A percentile compares a stretch with the other conserved stretches of the same genome.
phyloP scores from a whole-genome alignment of 2,329 filamentous ascomycete species.

The Ophiocordyceps camponoti-saundersi region DNA sequence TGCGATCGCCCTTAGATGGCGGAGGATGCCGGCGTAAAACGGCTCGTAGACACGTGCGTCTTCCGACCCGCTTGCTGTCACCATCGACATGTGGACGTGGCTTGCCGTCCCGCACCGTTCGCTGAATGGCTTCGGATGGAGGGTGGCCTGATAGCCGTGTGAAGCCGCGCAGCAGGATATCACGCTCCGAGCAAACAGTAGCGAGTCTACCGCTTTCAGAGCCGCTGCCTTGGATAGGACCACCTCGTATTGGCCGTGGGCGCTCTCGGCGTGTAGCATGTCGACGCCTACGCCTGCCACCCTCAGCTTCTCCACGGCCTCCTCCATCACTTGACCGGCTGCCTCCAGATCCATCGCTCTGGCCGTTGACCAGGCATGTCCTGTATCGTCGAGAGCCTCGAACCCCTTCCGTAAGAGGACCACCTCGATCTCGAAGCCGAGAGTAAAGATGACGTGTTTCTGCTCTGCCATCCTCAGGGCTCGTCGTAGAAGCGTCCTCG shows the following conservation, averaged over 20 bases:
- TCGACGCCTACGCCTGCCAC: constrained; percentile 48
- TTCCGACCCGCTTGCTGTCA: constrained; percentile 21
- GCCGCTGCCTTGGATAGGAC: constrained; percentile 47
- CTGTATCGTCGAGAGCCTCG: constrained; percentile 32
- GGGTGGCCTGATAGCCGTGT: constrained; percentile 48
- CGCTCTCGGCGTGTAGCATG: constrained; percentile 59
- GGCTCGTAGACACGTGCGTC: constrained; percentile 51
- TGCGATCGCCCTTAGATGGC: constrained; percentile 46
- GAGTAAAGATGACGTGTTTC: constrained; percentile 38
- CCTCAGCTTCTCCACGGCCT: constrained; percentile 41
- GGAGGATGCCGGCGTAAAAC: constrained; percentile 58
- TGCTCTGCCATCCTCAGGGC: constrained; percentile 32
- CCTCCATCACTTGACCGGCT: constrained; percentile 38
- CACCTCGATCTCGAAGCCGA: constrained; percentile 75
- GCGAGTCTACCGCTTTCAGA: constrained; percentile 50
- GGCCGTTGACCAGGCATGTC: constrained; percentile 52
- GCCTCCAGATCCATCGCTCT: constrained; percentile 39
- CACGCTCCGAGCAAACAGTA: constrained; percentile 55
- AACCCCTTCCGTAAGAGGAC: constrained; percentile 41
- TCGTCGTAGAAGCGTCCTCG: constrained; percentile 42
- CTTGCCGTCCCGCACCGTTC: constrained; percentile 43
- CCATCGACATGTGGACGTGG: constrained; percentile 55
- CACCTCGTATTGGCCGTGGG: constrained; percentile 63
- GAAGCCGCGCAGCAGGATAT: constrained; percentile 46
- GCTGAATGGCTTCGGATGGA: constrained; percentile 54